Conservation (phyloP, 2,329 filamentous ascomycete species). For the Aspergillus amoenus region DNA sequence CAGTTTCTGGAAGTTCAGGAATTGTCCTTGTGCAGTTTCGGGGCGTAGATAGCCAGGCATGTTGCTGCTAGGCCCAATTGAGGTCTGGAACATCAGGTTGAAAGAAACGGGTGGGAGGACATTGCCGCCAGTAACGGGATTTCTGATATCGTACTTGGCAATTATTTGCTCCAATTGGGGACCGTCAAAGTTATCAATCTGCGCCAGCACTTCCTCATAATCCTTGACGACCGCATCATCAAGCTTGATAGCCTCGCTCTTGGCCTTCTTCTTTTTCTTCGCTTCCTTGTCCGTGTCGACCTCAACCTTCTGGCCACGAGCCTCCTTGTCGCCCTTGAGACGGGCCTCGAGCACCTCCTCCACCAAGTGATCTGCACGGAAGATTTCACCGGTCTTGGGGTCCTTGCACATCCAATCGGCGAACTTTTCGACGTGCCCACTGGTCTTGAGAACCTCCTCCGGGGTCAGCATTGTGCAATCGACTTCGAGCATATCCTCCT, state of each 20-base stretch:
- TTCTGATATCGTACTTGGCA: conserved; percentile 85
- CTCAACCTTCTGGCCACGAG: conserved; percentile 71
- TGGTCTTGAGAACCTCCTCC: conserved; percentile 89
- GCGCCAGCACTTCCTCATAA: conserved; percentile 87
- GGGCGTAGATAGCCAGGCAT: conserved; percentile 82
- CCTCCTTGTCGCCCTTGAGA: conserved; percentile 87
- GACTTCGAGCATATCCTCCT: conserved; percentile 93
- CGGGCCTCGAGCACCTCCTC: conserved; percentile 88
- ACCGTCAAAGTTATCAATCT: conserved; percentile 93
- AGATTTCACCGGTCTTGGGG: conserved; percentile 93
- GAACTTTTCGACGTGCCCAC: conserved; percentile 96
- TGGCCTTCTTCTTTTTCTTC: conserved; percentile 86
- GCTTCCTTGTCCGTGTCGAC: conserved; percentile 73
- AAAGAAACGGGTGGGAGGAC: conserved; percentile 82
- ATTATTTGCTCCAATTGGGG: conserved; percentile 84
- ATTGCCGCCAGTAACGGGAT: conserved; percentile 74
- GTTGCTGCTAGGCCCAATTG: conserved; percentile 90
- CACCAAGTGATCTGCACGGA: conserved; percentile 93
- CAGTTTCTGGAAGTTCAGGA: conserved; percentile 94
- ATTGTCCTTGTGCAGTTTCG: conserved; percentile 97
- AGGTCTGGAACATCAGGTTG: conserved; percentile 98
- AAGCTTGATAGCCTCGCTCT: conserved; percentile 76
- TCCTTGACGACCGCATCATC: conserved; percentile 83
- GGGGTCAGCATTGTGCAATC: conserved; percentile 94
- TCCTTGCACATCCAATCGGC: conserved; percentile 99